Percentiles rank a stretch among this genome's conserved stretches.
Evolutionary conservation across 805 yeast species (phyloP).

Genomic region (Spathaspora arborariae): DNA sequence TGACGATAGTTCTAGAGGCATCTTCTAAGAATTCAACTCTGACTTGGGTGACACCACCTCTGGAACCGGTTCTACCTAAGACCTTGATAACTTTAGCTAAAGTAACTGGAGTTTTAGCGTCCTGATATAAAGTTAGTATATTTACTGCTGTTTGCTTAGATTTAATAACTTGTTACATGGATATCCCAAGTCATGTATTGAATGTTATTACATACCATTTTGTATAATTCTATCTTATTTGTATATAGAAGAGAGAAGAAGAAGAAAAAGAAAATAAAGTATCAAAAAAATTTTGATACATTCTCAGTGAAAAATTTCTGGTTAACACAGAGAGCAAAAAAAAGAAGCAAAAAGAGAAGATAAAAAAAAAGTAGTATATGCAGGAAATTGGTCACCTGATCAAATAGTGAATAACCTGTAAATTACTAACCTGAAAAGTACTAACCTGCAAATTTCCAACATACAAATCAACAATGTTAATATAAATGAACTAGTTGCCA

Average conservation of each 20-base stretch:
- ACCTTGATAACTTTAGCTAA: constrained; percentile 99
- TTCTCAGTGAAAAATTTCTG: constrained; percentile 2
- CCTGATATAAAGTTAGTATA: constrained; percentile 3
- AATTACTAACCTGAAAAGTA: background rate
- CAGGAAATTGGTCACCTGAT: background rate
- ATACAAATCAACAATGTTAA: too few relatives aligned
- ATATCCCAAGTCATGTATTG: background rate
- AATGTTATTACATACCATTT: background rate
- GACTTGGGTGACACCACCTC: constrained; percentile 81
- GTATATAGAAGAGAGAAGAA: constrained; percentile 1
- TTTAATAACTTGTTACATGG: background rate
- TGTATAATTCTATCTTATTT: background rate
- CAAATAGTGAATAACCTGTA: background rate
- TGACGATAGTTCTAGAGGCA: constrained; percentile 45
- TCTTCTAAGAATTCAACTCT: constrained; percentile 48
- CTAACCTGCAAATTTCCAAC: background rate
- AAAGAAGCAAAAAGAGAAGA: background rate
- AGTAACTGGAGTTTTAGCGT: constrained; percentile 82
- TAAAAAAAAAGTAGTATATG: background rate
- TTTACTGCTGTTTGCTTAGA: background rate
- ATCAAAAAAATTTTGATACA: constrained; percentile 2
- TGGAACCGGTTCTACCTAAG: constrained; percentile 99
- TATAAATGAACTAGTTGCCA: background rate
- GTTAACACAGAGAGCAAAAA: background rate
- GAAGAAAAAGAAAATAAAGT: background rate